Conservation (phyloP, 2,329 filamentous ascomycete genomes). For the Fusarium chuoi region DNA sequence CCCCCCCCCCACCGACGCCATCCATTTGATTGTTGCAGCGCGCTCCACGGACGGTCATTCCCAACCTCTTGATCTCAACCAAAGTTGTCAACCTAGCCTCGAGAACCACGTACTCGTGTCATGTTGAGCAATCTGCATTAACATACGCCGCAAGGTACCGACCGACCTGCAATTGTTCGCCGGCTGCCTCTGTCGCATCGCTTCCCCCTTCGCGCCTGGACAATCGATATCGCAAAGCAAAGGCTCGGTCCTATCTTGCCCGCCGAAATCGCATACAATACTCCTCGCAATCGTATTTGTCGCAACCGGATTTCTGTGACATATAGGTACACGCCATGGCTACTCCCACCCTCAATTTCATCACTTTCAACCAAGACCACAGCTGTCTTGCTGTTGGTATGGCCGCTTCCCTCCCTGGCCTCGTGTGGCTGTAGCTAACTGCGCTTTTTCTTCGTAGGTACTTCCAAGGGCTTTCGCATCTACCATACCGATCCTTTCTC, state of each 20-base stretch:
- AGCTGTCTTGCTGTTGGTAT: constrained; percentile 94
- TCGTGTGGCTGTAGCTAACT: constrained; percentile 15
- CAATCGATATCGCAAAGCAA: neutral
- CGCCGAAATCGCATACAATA: neutral
- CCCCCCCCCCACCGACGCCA: neutral
- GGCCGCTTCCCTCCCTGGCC: constrained; percentile 46
- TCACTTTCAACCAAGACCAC: constrained; percentile 99
- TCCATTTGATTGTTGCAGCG: constrained; percentile 4
- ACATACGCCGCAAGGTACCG: constrained; percentile 14
- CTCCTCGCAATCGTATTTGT: neutral
- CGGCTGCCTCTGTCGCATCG: constrained; percentile 3
- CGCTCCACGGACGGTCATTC: constrained; percentile 17
- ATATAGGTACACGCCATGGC: constrained; percentile 62
- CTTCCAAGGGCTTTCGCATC: constrained; percentile 92
- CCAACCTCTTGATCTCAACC: constrained; percentile 41
- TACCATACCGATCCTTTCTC: constrained; percentile 97
- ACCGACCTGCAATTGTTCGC: neutral
- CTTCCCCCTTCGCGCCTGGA: neutral
- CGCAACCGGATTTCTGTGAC: neutral
- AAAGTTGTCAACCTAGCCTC: constrained; percentile 19
- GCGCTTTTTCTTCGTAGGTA: constrained; percentile 65
- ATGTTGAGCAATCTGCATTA: constrained; percentile 18
- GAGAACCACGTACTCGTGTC: constrained; percentile 12
- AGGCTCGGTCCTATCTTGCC: neutral
- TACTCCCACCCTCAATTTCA: constrained; percentile 87